Base-by-base conservation (phyloP, 805 yeast species). In the Lipomyces oligophaga region DNA sequence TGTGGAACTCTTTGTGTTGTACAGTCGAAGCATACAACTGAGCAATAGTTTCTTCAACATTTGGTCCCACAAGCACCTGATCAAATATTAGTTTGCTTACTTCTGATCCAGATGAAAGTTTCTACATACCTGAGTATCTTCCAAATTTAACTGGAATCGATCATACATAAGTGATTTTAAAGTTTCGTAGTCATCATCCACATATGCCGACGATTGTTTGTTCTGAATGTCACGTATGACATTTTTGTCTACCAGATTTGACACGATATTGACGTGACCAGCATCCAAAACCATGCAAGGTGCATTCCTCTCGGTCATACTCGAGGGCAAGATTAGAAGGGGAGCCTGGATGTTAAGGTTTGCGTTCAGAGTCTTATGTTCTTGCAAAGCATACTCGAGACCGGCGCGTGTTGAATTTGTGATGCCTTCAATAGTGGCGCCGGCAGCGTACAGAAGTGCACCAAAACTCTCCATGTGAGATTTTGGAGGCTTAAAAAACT, bases 271-370 rank as follows among this genome's bases (percentile, higher is more conserved):
- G 20, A 94, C 82, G 64, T 90, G 96, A 61, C 99, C 99, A 5
- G 97, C 96, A 72, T 93, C 97, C 43, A 93, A 72, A 16, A 93
- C 78, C 3, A 89, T 85, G 55, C 95, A 95, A 0, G 97, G 94
- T 0, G 97, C 80, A 33, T 81, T 73, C 80, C 86, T 81, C 54
- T 77, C 78, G 10, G 78, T 73, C 0, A 95, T 84, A 60, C 87
- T 85, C 26, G 87, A 70, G 0, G 98, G 98, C 15, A 93, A 58
- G 6, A 90, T 83, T 19, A 94, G 79, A 55, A 93, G 70, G 0
- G 99, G 99, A 0, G 97, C 95, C 61, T 89, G 96, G 35, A 94
- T 71, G 66, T 94, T 97, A 52, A 93, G 75, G 59, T 85, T 80
- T 21, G 88, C 77, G 60, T 88, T 82, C 47, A 88, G 67, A 0